Percentiles rank a stretch among this genome's conserved stretches.
Evolutionary conservation across 2,329 filamentous ascomycete species (phyloP).

Genomic region (Trichophaea hybrida): DNA sequence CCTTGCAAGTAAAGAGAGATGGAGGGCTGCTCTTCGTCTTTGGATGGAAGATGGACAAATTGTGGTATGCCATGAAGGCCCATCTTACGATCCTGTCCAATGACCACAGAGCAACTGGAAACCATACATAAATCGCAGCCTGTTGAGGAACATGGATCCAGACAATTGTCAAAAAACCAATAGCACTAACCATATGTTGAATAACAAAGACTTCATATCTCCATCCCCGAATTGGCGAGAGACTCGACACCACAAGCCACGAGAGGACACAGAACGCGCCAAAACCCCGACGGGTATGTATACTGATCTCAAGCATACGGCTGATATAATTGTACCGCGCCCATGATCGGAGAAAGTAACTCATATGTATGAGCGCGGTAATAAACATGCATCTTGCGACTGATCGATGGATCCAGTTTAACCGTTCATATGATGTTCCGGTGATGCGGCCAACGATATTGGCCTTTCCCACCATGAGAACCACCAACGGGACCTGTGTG

Average conservation of each 20-base stretch:
- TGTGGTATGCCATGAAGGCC: slow-evolving; percentile 31
- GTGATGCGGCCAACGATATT: slow-evolving; percentile 39
- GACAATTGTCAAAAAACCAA: slow-evolving; percentile 37
- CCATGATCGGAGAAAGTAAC: slow-evolving; percentile 42
- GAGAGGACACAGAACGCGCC: slow-evolving; percentile 39
- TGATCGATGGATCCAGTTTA: slow-evolving; percentile 43
- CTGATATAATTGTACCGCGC: slow-evolving; percentile 38
- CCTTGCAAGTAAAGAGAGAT: slow-evolving; percentile 32
- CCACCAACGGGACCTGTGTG: slow-evolving; percentile 42
- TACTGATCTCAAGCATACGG: slow-evolving; percentile 37
- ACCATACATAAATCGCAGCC: slow-evolving; percentile 36
- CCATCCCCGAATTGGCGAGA: slow-evolving; percentile 36
- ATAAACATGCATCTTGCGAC: slow-evolving; percentile 39
- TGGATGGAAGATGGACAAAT: slow-evolving; percentile 33
- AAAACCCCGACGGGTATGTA: slow-evolving; percentile 39
- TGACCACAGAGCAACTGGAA: slow-evolving; percentile 35
- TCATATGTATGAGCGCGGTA: slow-evolving; percentile 41
- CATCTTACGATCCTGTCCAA: slow-evolving; percentile 35
- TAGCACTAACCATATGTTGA: slow-evolving; percentile 40
- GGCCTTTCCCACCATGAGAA: slow-evolving; percentile 42
- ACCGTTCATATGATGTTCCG: slow-evolving; percentile 37
- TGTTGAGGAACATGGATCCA: slow-evolving; percentile 37
- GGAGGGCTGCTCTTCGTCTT: slow-evolving; percentile 1
- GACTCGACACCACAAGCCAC: slow-evolving; percentile 40
- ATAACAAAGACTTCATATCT: slow-evolving; percentile 43